Evolutionary conservation across 2,329 filamentous ascomycete genomes (phyloP), one percentile per base, ranked within the genome.

Genomic region (Chrysoporthe deuterocubensis): DNA sequence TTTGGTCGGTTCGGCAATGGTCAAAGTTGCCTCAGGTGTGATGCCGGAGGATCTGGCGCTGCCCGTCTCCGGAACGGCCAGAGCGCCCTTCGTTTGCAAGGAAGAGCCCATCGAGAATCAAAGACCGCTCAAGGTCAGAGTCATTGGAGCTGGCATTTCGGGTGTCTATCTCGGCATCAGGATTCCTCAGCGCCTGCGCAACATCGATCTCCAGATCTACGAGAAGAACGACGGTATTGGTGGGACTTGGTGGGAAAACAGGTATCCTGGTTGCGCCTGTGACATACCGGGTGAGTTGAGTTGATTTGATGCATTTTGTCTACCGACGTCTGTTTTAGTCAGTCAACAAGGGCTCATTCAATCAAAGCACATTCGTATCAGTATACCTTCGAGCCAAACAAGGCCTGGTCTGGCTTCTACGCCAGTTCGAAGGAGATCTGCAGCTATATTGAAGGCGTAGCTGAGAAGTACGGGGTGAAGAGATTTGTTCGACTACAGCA

Each of bases 401-500:
- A 50, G 32, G 26, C 37, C 8, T 68, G 66, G 66, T 52, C 46
- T 14, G 62, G 66, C 6, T 68, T 65, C 42, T 78, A 68, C 75
- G 77, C 46, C 71, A 69, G 65, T 37, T 67, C 56, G 14, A 52
- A 21, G 4, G 73, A 74, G 56, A 74, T 73, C 18, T 64, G 54
- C 34, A 37, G 62, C 26, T 80, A 79, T 66, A 75, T 79, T 52
- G 74, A 79, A 65, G 74, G 75, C 32, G 72, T 76, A 26, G 74
- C 75, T 7, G 67, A 69, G 56, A 74, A 75, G 65, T 74, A 77
- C 71, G 72, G 73, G 8, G 75, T 80, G 5, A 74, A 80, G 44
- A 78, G 79, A 59, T 82, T 82, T 67, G 76, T 85, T 59, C 78
- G 79, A 67, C 77, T 84, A 40, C 76, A 79, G 66, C 80, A 78